These are phyloP conservation scores for Gossypium herbaceum DNA, from an alignment of 345 rosid species.

Conservation along the genomic window DNA sequence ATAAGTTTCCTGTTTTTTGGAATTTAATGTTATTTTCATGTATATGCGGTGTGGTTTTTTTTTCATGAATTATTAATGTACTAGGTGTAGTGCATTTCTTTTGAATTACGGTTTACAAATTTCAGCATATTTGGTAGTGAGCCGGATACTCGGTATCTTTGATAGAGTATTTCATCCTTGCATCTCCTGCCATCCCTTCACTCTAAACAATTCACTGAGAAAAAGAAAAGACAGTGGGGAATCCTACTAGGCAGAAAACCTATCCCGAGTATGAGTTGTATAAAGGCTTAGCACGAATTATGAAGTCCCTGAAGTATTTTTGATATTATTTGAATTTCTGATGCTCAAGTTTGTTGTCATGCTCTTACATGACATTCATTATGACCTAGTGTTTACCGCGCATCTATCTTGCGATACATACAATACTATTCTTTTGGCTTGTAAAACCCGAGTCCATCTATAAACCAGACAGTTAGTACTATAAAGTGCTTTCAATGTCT, in stretches of 20 bases:
- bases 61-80: background rate
- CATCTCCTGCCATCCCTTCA: slow-evolving; percentile 2
- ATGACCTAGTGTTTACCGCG: background rate
- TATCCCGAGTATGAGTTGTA: background rate
- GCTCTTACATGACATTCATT: background rate
- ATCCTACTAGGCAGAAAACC: background rate
- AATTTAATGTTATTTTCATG: background rate
- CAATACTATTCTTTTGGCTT: background rate
- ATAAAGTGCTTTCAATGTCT: background rate
- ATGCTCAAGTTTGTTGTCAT: background rate
- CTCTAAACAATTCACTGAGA: background rate
- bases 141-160: background rate
- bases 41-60: background rate
- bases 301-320: background rate
- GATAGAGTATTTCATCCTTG: background rate
- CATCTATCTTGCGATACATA: background rate
- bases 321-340: background rate
- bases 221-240: background rate
- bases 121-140: background rate
- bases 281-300: background rate
- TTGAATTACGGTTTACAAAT: background rate
- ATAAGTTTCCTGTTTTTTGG: background rate
- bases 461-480: background rate
- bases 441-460: background rate
- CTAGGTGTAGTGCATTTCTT: background rate